Evolutionary conservation across 176 grass and related monocot genomes (phyloP).

Genomic region (Rhipidocladum racemiflorum): DNA sequence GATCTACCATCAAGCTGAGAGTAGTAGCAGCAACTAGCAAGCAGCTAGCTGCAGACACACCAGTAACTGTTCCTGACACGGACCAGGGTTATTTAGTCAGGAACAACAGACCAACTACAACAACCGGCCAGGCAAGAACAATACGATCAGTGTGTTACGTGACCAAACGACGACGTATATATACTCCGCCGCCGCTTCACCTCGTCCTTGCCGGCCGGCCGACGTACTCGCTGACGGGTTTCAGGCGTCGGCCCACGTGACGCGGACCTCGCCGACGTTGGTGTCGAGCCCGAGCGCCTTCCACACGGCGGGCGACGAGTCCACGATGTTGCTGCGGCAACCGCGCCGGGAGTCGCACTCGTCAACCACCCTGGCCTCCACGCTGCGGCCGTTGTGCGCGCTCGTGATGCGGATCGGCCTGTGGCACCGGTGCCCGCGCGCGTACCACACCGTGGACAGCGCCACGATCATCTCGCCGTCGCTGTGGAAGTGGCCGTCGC

Average conservation of each 20-base stretch:
- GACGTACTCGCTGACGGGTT: background rate
- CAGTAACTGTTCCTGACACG: background rate
- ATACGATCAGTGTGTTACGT: too few species aligned
- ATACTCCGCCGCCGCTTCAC: background rate
- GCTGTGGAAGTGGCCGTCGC: conserved; percentile 39
- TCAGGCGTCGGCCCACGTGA: conserved; percentile 45
- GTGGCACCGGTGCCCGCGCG: conserved; percentile 29
- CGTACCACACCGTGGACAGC: conserved; percentile 27
- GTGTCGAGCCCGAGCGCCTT: conserved; percentile 38
- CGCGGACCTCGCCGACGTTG: background rate
- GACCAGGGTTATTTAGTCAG: background rate
- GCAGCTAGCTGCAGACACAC: background rate
- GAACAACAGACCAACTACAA: background rate
- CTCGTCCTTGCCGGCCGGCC: background rate
- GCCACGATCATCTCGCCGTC: conserved; percentile 41
- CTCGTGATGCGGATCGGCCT: conserved; percentile 28
- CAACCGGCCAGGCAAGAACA: background rate
- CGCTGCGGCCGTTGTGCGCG: background rate
- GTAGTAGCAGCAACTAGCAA: background rate
- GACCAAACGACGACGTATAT: too few species aligned
- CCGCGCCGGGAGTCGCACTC: conserved; percentile 25
- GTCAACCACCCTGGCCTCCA: conserved; percentile 32
- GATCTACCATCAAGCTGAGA: background rate
- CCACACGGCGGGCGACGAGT: conserved; percentile 45
- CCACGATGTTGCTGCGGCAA: conserved; percentile 34